Percentiles rank a stretch among this genome's conserved stretches.
These are phyloP conservation scores for Asterella californica DNA, from an alignment of 225 moss, liverwort and hornwort genomes.

Conservation along the genomic window DNA sequence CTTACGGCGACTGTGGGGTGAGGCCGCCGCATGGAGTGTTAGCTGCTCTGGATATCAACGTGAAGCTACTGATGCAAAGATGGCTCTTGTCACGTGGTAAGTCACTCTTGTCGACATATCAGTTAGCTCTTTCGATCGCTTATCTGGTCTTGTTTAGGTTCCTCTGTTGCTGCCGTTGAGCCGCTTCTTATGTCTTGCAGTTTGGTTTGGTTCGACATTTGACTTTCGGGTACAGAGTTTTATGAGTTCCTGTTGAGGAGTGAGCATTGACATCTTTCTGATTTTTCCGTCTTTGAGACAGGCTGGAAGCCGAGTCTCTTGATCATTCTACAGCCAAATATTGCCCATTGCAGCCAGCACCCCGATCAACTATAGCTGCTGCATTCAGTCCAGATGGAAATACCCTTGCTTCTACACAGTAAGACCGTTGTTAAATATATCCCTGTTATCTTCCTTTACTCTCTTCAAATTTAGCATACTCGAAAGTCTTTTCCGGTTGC, in stretches of 20 bases:
- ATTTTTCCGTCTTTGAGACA: slow-evolving; percentile 23
- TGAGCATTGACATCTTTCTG: not conserved
- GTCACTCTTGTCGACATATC: not conserved
- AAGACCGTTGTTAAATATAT: slow-evolving; percentile 26
- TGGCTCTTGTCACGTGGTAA: slow-evolving; percentile 77
- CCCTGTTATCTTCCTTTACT: not conserved
- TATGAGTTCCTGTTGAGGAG: not conserved
- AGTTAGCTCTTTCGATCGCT: not conserved
- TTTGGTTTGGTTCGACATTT: not conserved
- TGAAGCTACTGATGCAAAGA: slow-evolving; percentile 73
- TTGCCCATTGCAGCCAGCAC: slow-evolving; percentile 89
- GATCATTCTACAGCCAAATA: slow-evolving; percentile 92
- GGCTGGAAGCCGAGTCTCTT: slow-evolving; percentile 96
- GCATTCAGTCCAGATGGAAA: slow-evolving; percentile 99
- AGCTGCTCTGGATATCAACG: slow-evolving; percentile 54
- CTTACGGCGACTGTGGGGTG: slow-evolving; percentile 64
- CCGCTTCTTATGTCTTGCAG: not conserved
- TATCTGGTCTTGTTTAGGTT: not conserved
- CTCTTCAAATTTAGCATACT: not conserved
- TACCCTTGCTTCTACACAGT: slow-evolving; percentile 98
- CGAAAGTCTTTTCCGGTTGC: not conserved
- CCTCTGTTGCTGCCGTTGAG: not conserved
- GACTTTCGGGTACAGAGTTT: not conserved
- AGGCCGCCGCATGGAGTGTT: slow-evolving; percentile 58
- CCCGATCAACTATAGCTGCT: slow-evolving; percentile 98